Base-by-base conservation (phyloP, 2,329 filamentous ascomycete genomes). In the Alternaria burnsii region DNA sequence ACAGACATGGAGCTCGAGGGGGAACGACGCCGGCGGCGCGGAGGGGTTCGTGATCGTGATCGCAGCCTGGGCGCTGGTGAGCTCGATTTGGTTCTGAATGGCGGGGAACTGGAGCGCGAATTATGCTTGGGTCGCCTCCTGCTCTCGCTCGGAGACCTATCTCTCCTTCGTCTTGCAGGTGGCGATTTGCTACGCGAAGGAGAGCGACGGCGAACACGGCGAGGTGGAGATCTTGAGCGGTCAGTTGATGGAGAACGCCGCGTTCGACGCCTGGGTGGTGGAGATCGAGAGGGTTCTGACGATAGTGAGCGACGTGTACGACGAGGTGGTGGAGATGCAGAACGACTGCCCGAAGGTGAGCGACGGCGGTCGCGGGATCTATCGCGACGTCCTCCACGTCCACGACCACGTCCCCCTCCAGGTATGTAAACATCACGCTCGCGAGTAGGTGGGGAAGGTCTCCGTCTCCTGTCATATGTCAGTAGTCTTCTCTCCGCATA, bases 371-470 rank as follows among this genome's bases (percentile, higher is more conserved):
- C 68, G 57, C 65, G 72, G 58, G 72, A 73, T 38, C 71, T 70
- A 47, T 75, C 73, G 32, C 74, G 81, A 72, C 68, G 80, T 70
- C 68, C 66, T 52, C 68, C 70, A 61, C 74, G 80, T 71, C 70
- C 70, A 58, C 65, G 68, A 62, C 79, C 71, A 47, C 81, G 43
- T 22, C 78, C 69, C 14, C 81, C 80, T 22, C 78, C 71, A 16
- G 87, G 87, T 38, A 87, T 81, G 70, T 89, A 89, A 28, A 84
- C 82, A 72, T 89, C 87, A 59, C 81, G 80, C 54, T 84, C 82
- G 34, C 85, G 84, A 42, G 84, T 79, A 47, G 80, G 75, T 59
- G 82, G 81, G 60, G 79, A 78, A 58, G 81, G 82, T 65, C 82
- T 80, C 56, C 80, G 77, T 66, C 82, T 78, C 68, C 85, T 81